These are phyloP conservation scores for Leishmania tropica DNA, from an alignment of 208 protist species.

Conservation along the genomic window DNA sequence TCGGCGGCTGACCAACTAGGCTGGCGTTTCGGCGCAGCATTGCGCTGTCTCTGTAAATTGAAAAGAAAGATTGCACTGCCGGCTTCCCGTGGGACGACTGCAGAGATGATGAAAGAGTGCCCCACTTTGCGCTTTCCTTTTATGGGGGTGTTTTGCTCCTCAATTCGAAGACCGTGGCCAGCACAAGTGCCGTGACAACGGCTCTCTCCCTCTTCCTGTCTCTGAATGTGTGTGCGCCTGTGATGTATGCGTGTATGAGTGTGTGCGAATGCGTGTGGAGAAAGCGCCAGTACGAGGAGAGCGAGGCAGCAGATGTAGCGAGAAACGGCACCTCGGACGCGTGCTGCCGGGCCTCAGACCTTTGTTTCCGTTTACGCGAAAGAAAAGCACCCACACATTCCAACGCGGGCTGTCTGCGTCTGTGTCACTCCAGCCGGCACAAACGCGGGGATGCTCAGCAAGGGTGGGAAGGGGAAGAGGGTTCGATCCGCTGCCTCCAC, in stretches of 20 bases:
- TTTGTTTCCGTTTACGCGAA: background rate
- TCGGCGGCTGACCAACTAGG: background rate
- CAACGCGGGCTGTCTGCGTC: background rate
- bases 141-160: background rate
- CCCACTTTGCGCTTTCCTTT: background rate
- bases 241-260: background rate
- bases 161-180: background rate
- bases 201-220: background rate
- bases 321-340: background rate
- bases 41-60: background rate
- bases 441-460: background rate
- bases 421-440: background rate
- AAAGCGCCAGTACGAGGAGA: too few relatives aligned
- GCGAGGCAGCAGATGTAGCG: background rate
- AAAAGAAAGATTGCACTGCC: background rate
- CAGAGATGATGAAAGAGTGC: background rate
- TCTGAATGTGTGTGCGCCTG: background rate
- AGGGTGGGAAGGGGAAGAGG: background rate
- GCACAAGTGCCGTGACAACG: background rate
- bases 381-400: background rate
- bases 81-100: background rate
- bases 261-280: background rate
- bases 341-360: background rate
- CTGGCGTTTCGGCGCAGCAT: slow-evolving; percentile 19
- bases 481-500: background rate